phyloP scores from a whole-genome alignment of 2,329 filamentous ascomycete genomes.

The Trichoderma atroviride region DNA sequence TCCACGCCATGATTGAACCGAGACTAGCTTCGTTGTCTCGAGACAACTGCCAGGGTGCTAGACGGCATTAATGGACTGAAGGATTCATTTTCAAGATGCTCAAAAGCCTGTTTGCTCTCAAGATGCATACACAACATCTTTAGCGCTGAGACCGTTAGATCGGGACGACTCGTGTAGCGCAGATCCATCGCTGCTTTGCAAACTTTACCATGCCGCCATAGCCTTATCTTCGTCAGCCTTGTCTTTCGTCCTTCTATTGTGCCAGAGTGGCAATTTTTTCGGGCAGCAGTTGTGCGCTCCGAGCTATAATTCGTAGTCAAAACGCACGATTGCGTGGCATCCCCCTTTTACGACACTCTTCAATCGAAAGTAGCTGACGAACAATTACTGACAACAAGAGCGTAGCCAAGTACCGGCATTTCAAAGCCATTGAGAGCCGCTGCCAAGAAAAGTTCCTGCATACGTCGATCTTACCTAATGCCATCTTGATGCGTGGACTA shows the following conservation, averaged over 20 bases:
- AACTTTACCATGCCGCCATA: background rate
- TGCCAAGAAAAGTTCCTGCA: conserved; percentile 10
- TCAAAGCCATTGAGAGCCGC: background rate
- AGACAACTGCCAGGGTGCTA: background rate
- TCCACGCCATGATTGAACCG: background rate
- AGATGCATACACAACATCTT: background rate
- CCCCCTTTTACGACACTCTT: background rate
- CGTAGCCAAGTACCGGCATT: background rate
- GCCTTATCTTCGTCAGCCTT: background rate
- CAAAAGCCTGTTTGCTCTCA: background rate
- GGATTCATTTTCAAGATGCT: background rate
- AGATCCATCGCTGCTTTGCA: background rate
- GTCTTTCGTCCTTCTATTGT: background rate
- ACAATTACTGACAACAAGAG: background rate
- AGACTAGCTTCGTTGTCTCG: background rate
- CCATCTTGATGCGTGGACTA: background rate
- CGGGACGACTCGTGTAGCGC: background rate
- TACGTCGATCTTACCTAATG: background rate
- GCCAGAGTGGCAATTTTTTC: background rate
- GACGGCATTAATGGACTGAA: background rate
- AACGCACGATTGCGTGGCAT: background rate
- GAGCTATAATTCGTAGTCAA: background rate
- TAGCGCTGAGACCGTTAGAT: background rate
- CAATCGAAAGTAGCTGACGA: background rate
- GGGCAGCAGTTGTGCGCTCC: background rate